Percentiles rank a stretch among this genome's conserved stretches.
phyloP scores from a whole-genome alignment of 2,329 filamentous ascomycete species.

The Stenocarpella maydis region DNA sequence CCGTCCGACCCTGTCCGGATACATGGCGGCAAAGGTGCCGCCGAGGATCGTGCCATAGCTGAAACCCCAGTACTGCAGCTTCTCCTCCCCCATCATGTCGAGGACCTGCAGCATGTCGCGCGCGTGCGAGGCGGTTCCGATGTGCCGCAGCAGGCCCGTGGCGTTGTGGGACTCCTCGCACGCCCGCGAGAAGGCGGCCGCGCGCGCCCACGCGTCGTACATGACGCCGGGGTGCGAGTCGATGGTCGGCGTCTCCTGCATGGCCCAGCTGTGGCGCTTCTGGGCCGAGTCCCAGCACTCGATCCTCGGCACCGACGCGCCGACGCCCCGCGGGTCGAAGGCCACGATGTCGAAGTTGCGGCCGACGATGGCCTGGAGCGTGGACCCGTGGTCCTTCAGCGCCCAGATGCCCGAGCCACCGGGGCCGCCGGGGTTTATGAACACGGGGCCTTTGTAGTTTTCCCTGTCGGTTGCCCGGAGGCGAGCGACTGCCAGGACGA shows the following conservation, averaged over 20 bases:
- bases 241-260: conserved; percentile 53
- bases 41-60: conserved; percentile 64
- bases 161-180: conserved; percentile 52
- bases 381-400: conserved; percentile 44
- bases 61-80: conserved; percentile 62
- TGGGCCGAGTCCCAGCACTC: conserved; percentile 59
- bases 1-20: conserved; percentile 58
- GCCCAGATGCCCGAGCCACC: conserved; percentile 56
- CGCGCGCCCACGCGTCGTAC: conserved; percentile 54
- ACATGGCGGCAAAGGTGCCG: conserved; percentile 60
- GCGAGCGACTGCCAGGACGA: conserved; percentile 49
- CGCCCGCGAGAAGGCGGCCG: conserved; percentile 50
- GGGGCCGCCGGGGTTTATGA: conserved; percentile 56
- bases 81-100: conserved; percentile 50
- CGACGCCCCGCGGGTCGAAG: conserved; percentile 62
- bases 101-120: conserved; percentile 59
- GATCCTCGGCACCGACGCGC: conserved; percentile 57
- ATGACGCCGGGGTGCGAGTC: conserved; percentile 57
- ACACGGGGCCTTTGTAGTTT: conserved; percentile 46
- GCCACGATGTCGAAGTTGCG: conserved; percentile 59
- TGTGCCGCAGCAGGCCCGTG: conserved; percentile 50
- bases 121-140: conserved; percentile 54
- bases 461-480: conserved; percentile 43
- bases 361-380: conserved; percentile 56
- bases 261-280: conserved; percentile 52